Evolutionary conservation across 768 basidiomycete species (phyloP).

Genomic region (Russula sp.): DNA sequence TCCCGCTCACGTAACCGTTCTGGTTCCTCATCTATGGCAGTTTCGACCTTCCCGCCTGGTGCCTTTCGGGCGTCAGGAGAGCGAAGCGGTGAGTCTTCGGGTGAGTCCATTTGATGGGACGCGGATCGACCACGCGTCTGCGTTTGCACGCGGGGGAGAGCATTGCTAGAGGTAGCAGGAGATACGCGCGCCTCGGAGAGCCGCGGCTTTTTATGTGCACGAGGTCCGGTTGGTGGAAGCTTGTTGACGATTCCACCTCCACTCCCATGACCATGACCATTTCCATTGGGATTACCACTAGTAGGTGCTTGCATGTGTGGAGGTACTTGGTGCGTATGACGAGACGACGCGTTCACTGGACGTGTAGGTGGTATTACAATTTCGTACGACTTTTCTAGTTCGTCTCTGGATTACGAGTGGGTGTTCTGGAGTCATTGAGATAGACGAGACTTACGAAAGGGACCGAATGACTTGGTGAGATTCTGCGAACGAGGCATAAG

Average conservation of each 20-base stretch:
- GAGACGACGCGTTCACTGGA: conserved; percentile 33
- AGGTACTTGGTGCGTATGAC: conserved; percentile 36
- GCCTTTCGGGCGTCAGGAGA: conserved; percentile 21
- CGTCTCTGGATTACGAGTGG: conserved; percentile 41
- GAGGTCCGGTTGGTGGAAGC: conserved; percentile 68
- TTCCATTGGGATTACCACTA: conserved; percentile 24
- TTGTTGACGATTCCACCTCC: conserved; percentile 32
- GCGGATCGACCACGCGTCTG: conserved; percentile 12
- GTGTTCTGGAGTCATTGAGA: conserved; percentile 4
- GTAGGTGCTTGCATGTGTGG: conserved; percentile 23
- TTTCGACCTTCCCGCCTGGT: conserved; percentile 30
- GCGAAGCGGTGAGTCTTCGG: conserved; percentile 20
- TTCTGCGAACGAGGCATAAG: conserved; percentile 37
- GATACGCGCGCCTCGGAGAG: conserved; percentile 42
- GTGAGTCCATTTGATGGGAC: conserved; percentile 20
- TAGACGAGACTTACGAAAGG: conserved; percentile 52
- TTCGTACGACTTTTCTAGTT: conserved; percentile 72
- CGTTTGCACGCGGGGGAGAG: conserved; percentile 21
- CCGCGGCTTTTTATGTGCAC: conserved; percentile 74
- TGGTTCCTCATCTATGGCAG: conserved; percentile 53
- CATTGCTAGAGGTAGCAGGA: conserved; percentile 13
- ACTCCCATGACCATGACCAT: conserved; percentile 24
- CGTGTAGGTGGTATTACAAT: conserved; percentile 43
- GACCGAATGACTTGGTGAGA: conserved; percentile 66
- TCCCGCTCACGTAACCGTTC: conserved; percentile 26